phyloP scores from a whole-genome alignment of 805 yeast species.

The Priceomyces medius region DNA sequence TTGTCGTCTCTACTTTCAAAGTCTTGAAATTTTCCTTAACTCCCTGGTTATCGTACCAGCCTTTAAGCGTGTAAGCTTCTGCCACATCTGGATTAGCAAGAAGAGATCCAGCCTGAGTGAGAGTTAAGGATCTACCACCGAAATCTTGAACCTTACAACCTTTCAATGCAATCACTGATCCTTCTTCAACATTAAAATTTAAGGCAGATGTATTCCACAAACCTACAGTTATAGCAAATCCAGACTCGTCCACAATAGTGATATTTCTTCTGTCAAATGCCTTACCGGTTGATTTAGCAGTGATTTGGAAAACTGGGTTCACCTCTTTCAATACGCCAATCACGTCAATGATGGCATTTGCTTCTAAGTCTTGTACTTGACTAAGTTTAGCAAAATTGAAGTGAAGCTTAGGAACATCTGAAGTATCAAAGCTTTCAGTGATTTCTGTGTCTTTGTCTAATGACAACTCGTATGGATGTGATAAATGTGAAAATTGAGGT shows the following conservation, averaged over 20 bases:
- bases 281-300: constrained; percentile 84
- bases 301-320: constrained; percentile 70
- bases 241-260: constrained; percentile 79
- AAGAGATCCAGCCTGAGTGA: constrained; percentile 75
- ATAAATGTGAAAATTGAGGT: constrained; percentile 78
- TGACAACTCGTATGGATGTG: constrained; percentile 84
- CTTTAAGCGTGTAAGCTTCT: constrained; percentile 84
- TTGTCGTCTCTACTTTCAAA: constrained; percentile 53
- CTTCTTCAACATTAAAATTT: constrained; percentile 69
- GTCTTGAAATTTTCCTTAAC: constrained; percentile 58
- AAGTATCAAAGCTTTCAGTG: constrained; percentile 60
- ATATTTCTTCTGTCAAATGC: constrained; percentile 92
- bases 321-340: constrained; percentile 83
- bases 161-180: constrained; percentile 86
- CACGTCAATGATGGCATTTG: constrained; percentile 76
- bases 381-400: constrained; percentile 73
- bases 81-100: constrained; percentile 82
- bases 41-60: constrained; percentile 92
- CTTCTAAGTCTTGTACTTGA: constrained; percentile 63
- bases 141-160: constrained; percentile 89
- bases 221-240: constrained; percentile 72
- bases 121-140: constrained; percentile 78
- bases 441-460: constrained; percentile 78
- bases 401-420: constrained; percentile 73
- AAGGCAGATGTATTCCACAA: constrained; percentile 89